Percentiles rank a stretch among this genome's conserved stretches.
Conservation (phyloP, 2,329 filamentous ascomycete genomes). For the Chalaropsis ovoidea region DNA sequence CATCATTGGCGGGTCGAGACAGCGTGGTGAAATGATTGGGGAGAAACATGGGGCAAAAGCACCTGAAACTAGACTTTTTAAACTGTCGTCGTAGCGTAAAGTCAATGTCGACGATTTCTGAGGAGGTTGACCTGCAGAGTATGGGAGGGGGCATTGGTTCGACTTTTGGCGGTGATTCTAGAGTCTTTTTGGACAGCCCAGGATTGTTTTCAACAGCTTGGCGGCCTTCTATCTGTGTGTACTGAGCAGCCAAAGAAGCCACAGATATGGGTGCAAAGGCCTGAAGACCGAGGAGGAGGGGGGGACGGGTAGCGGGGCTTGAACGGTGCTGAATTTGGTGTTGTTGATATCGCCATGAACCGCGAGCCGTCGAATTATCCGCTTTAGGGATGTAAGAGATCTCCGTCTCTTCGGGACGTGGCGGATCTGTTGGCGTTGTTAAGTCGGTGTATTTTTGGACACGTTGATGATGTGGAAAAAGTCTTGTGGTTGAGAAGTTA, state of each 20-base stretch:
- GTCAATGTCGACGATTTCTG: slow-evolving; percentile 47
- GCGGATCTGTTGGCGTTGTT: no score
- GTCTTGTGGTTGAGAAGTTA: background rate
- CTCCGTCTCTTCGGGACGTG: no score
- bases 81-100: slow-evolving; percentile 67
- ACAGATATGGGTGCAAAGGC: no score
- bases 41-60: slow-evolving; percentile 26
- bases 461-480: no score
- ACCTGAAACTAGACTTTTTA: slow-evolving; percentile 64
- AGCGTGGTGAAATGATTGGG: background rate
- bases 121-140: slow-evolving; percentile 10
- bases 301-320: no score
- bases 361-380: no score
- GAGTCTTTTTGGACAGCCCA: background rate
- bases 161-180: background rate
- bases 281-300: no score
- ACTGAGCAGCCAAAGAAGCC: background rate
- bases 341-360: no score
- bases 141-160: background rate
- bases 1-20: slow-evolving; percentile 3
- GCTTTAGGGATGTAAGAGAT: no score
- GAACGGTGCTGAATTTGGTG: no score
- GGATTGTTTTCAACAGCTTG: background rate
- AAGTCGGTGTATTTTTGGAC: no score
- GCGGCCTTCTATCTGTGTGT: background rate